Conservation (phyloP, 2,329 filamentous ascomycete genomes). For the Chaetomiaceae sp. region DNA sequence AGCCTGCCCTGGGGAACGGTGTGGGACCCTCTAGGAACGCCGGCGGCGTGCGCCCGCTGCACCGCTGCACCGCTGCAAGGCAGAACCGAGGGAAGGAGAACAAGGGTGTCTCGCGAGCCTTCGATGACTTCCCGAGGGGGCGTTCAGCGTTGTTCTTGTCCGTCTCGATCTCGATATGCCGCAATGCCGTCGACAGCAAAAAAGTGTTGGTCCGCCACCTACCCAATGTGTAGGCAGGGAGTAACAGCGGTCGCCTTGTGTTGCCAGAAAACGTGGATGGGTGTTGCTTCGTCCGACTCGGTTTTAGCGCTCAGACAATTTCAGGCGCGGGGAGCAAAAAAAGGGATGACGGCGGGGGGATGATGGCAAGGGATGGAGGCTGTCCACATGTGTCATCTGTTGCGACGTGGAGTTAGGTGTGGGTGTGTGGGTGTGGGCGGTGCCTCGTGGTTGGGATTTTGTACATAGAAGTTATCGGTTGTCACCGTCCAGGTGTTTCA, state of each 20-base stretch:
- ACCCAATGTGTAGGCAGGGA: no score
- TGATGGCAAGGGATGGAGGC: background rate
- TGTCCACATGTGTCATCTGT: constrained; percentile 2
- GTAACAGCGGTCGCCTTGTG: background rate
- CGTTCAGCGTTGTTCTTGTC: background rate
- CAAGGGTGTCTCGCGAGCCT: constrained; percentile 7
- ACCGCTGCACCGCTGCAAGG: constrained; percentile 3
- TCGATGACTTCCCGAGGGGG: background rate
- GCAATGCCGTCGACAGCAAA: no score
- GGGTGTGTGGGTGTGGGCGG: background rate
- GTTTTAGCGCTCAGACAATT: constrained; percentile 9
- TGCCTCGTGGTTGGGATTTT: background rate
- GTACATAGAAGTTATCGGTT: background rate
- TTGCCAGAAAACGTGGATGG: constrained; percentile 3
- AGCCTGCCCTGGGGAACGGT: no score
- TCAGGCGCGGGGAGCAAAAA: background rate
- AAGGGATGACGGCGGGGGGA: background rate
- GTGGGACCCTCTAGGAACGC: constrained; percentile 16
- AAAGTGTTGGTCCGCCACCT: no score
- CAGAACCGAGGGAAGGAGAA: constrained; percentile 9
- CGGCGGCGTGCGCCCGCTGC: background rate
- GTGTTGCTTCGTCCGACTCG: constrained; percentile 6
- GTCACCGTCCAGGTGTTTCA: no score
- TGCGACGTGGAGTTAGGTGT: background rate
- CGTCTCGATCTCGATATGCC: background rate